These are phyloP conservation scores for Cokeromyces recurvatus DNA, from an alignment of 371 early-diverging fungal genomes.

Conservation along the genomic window DNA sequence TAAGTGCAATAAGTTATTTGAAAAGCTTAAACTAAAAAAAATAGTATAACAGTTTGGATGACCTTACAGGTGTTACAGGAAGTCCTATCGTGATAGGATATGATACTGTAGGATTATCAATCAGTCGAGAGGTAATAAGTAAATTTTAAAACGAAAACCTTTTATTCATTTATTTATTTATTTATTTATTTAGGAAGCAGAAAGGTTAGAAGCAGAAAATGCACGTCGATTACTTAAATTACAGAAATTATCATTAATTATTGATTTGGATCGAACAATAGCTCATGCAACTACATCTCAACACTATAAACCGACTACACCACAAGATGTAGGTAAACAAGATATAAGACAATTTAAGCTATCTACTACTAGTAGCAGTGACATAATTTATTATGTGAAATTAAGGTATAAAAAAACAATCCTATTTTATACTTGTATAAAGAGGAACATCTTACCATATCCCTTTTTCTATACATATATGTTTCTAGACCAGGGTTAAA, in stretches of 20 bases:
- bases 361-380: constrained; percentile 56
- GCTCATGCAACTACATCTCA: constrained; percentile 98
- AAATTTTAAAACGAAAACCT: background rate
- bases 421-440: no score
- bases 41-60: background rate
- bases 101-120: constrained; percentile 67
- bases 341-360: constrained; percentile 75
- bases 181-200: constrained; percentile 64
- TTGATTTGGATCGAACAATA: constrained; percentile 99
- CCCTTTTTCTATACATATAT: no score
- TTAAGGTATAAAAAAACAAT: constrained; percentile 41
- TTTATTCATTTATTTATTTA: no score
- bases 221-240: constrained; percentile 59
- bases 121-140: constrained; percentile 51
- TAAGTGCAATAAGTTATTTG: no score
- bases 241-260: constrained; percentile 86
- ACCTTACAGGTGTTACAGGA: background rate
- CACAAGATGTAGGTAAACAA: constrained; percentile 67
- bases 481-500: constrained; percentile 77
- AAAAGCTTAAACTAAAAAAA: constrained; percentile 28
- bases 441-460: no score
- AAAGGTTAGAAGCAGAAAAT: constrained; percentile 69
- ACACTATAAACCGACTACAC: constrained; percentile 75
- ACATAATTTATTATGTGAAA: constrained; percentile 78
- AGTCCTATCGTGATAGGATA: constrained; percentile 67